phyloP scores from a whole-genome alignment of 164 flowering plant species.

The Paratinospora sagittata region DNA sequence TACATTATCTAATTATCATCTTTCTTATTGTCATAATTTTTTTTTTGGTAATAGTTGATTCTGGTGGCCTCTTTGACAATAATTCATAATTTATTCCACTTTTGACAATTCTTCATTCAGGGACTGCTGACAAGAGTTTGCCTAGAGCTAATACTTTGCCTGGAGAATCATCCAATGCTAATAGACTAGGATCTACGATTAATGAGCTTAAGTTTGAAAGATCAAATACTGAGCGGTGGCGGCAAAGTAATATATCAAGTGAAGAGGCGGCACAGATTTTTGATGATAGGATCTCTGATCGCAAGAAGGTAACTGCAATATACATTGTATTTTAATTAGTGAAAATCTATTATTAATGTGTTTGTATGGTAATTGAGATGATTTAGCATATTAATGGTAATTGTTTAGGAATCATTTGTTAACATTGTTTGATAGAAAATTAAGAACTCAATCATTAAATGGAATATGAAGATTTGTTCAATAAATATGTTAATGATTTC shows the following conservation, averaged over 20 bases:
- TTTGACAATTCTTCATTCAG: slow-evolving; percentile 24
- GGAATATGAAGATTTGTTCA: background rate
- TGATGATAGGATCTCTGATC: slow-evolving; percentile 59
- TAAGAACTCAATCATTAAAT: background rate
- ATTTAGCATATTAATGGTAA: background rate
- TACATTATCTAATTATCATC: background rate
- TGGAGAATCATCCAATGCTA: slow-evolving; percentile 27
- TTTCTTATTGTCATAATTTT: background rate
- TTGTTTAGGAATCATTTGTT: background rate
- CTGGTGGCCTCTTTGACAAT: background rate
- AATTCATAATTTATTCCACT: background rate
- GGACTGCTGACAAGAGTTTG: slow-evolving; percentile 24
- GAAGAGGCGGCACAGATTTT: slow-evolving; percentile 65
- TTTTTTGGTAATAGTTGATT: background rate
- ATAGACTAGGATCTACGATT: slow-evolving; percentile 27
- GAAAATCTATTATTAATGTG: background rate
- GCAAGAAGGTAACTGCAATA: slow-evolving; percentile 53
- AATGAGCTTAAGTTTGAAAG: slow-evolving; percentile 42
- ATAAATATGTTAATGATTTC: background rate
- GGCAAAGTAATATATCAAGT: slow-evolving; percentile 33
- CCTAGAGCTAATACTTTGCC: slow-evolving; percentile 47
- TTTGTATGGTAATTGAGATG: background rate
- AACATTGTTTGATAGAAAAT: background rate
- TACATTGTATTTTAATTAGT: background rate
- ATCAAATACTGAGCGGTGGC: slow-evolving; percentile 70